These are phyloP conservation scores for Aspergillus avenaceus DNA, from an alignment of 495 filamentous ascomycete species.

Conservation along the genomic window DNA sequence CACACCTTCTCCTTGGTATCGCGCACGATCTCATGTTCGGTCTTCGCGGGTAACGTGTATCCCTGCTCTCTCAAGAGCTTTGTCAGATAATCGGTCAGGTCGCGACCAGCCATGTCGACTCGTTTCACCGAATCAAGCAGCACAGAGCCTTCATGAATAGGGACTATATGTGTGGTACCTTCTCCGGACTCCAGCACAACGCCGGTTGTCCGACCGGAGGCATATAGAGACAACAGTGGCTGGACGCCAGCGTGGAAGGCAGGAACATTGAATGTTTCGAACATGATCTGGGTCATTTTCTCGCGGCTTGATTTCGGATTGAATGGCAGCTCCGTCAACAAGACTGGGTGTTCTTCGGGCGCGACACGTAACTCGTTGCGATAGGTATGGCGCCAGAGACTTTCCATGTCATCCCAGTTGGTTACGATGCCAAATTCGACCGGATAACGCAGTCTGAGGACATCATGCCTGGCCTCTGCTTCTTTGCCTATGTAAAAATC, in stretches of 20 bases:
- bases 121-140: conserved; percentile 98
- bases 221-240: conserved; percentile 97
- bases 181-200: conserved; percentile 99
- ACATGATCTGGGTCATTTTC: conserved; percentile 99
- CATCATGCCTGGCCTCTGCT: conserved; percentile 99
- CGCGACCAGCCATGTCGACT: conserved; percentile 99
- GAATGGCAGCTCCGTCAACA: conserved; percentile 98
- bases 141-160: conserved; percentile 99
- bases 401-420: conserved; percentile 99
- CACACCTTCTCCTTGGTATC: conserved; percentile 99
- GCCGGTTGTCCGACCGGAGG: conserved; percentile 99
- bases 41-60: conserved; percentile 99
- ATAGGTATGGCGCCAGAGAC: conserved; percentile 99
- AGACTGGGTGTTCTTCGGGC: conserved; percentile 98
- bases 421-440: conserved; percentile 99
- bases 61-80: conserved; percentile 99
- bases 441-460: conserved; percentile 97
- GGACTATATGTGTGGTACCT: conserved; percentile 99
- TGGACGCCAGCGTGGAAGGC: conserved; percentile 99
- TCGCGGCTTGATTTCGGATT: conserved; percentile 99
- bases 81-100: conserved; percentile 99
- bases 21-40: conserved; percentile 99
- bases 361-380: conserved; percentile 99
- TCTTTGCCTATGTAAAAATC: conserved; percentile 99
- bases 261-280: conserved; percentile 99